These are phyloP conservation scores for Cladosporium sp. DNA, from an alignment of 2,329 filamentous ascomycete genomes.

Conservation along the genomic window DNA sequence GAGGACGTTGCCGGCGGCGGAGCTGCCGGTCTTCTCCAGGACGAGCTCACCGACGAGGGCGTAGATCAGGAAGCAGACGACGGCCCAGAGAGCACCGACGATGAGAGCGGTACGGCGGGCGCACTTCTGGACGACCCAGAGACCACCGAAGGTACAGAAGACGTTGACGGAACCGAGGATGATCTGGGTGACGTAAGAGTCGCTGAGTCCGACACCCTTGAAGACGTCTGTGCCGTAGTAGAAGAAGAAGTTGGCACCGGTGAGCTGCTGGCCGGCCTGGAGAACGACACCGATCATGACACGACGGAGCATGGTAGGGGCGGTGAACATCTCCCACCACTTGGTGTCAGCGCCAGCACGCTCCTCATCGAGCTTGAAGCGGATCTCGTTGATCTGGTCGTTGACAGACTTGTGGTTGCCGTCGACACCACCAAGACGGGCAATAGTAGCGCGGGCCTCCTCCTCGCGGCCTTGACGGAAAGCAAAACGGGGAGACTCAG, in stretches of 20 bases:
- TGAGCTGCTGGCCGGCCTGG: conserved; percentile 37
- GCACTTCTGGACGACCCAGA: conserved; percentile 51
- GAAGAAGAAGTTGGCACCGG: conserved; percentile 46
- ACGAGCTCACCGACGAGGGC: conserved; percentile 34
- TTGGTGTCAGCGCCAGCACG: conserved; percentile 25
- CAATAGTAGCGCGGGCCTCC: conserved; percentile 34
- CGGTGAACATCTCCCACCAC: conserved; percentile 35
- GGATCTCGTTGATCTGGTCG: conserved; percentile 33
- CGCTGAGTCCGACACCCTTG: conserved; percentile 35
- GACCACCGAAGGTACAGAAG: conserved; percentile 47
- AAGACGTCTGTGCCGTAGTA: conserved; percentile 45
- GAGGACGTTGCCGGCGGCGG: conserved; percentile 34
- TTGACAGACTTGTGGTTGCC: conserved; percentile 30
- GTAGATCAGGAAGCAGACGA: conserved; percentile 64
- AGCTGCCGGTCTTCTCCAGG: conserved; percentile 28
- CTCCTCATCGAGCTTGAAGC: conserved; percentile 36
- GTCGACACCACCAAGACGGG: conserved; percentile 31
- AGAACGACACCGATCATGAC: conserved; percentile 35
- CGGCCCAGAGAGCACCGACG: conserved; percentile 44
- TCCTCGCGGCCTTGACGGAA: conserved; percentile 35
- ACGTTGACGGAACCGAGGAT: conserved; percentile 53
- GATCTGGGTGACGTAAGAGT: conserved; percentile 49
- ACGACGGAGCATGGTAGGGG: conserved; percentile 34
- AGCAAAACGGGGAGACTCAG: conserved; percentile 35
- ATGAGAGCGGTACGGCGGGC: conserved; percentile 51